These are phyloP conservation scores for Debaryomycetaceae sp. DNA, from an alignment of 1,139 yeast species.

Conservation along the genomic window DNA sequence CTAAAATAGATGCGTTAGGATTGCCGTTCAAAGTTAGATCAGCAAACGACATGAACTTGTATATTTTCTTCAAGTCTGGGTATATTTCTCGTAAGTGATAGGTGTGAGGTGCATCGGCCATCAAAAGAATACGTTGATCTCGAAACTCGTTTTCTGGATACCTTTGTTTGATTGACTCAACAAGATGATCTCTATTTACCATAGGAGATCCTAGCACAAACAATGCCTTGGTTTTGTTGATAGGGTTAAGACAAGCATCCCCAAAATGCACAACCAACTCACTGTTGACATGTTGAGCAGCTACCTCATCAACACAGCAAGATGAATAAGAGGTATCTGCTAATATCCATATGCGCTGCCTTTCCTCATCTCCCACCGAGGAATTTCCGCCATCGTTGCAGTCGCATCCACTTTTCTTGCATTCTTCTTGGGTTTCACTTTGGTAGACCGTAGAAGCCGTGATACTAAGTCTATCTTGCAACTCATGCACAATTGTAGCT, in stretches of 20 bases:
- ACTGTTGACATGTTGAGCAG: constrained; percentile 88
- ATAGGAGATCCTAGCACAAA: constrained; percentile 74
- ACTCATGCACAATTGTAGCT: constrained; percentile 56
- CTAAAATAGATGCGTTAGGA: constrained; percentile 37
- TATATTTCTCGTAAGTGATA: constrained; percentile 35
- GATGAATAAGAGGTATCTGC: constrained; percentile 96
- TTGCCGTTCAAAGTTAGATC: constrained; percentile 38
- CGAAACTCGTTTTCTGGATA: constrained; percentile 25
- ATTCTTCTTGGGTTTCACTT: not conserved
- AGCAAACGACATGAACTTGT: constrained; percentile 45
- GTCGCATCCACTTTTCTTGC: not conserved
- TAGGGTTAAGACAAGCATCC: constrained; percentile 85
- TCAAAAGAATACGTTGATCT: constrained; percentile 46
- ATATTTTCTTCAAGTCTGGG: constrained; percentile 28
- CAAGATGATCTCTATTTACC: constrained; percentile 33
- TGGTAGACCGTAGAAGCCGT: not conserved
- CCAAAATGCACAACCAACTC: constrained; percentile 92
- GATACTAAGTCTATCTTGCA: constrained; percentile 30
- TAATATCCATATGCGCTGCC: constrained; percentile 58
- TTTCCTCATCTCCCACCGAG: not conserved
- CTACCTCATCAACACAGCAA: constrained; percentile 96
- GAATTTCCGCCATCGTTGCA: not conserved
- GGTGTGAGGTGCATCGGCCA: constrained; percentile 68
- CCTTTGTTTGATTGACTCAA: constrained; percentile 31
- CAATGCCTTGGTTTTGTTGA: constrained; percentile 65